These are phyloP conservation scores for Torulaspora quercuum DNA, from an alignment of 805 yeast species.

Conservation along the genomic window DNA sequence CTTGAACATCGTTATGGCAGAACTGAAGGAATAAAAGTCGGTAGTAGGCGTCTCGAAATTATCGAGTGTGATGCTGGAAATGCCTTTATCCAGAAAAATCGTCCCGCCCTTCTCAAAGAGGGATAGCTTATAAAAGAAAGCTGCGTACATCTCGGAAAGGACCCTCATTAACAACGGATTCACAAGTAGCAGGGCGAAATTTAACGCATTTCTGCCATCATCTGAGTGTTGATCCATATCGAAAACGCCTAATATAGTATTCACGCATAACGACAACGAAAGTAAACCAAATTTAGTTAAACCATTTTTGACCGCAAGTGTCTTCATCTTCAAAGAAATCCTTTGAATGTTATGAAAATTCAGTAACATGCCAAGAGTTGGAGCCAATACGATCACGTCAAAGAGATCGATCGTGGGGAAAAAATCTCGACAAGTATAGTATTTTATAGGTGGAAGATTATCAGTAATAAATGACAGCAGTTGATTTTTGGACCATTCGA, in stretches of 20 bases:
- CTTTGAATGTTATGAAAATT: conserved; percentile 24
- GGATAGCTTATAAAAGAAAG: conserved; percentile 24
- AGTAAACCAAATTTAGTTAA: conserved; percentile 21
- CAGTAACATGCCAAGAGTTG: conserved; percentile 24
- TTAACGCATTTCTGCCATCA: conserved; percentile 6
- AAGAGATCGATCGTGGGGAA: conserved; percentile 22
- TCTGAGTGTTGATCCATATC: conserved; percentile 11
- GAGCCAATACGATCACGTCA: conserved; percentile 24
- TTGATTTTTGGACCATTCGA: conserved; percentile 10
- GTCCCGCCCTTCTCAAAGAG: conserved; percentile 21
- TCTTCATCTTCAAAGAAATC: conserved; percentile 11
- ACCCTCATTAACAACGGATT: conserved; percentile 24
- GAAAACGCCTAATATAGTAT: conserved; percentile 15
- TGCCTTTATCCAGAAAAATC: conserved; percentile 13
- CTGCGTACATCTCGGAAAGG: conserved; percentile 25
- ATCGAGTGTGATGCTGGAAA: conserved; percentile 9
- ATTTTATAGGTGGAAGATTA: conserved; percentile 20
- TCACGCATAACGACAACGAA: conserved; percentile 21
- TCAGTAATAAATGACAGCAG: conserved; percentile 18
- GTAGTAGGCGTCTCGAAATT: conserved; percentile 14
- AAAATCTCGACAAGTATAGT: conserved; percentile 18
- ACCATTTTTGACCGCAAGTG: conserved; percentile 17
- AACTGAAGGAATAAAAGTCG: conserved; percentile 16
- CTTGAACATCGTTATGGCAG: conserved; percentile 16
- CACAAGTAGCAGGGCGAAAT: conserved; percentile 20